Base-by-base conservation (phyloP, 345 rosid genomes). In the Iberis pinnata region DNA sequence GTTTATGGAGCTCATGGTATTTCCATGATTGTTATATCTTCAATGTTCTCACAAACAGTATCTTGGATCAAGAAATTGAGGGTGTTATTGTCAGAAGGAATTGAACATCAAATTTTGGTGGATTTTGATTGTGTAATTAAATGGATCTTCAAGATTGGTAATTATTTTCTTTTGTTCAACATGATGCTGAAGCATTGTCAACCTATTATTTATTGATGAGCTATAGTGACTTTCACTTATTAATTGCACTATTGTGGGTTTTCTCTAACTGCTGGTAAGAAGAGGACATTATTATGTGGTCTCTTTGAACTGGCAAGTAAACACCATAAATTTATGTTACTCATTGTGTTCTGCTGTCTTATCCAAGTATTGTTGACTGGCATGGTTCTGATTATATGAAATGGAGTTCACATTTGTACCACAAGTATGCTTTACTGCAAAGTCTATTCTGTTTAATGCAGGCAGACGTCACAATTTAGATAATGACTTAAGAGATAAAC, bases 401-500 rank as follows among this genome's bases (percentile, higher is more conserved):
- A 57, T 10, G 53, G 58, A 58, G 26, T 36, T 43, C 24, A 56
- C 43, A 53, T 43, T 35, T 46, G 43, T 52, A 32, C 43, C 36
- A 56, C 62, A 49, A 24, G 22, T 61, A 42, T 65, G 46, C 62
- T 69, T 43, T 48, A 59, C 61, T 60, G 71, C 57, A 67, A 65
- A 43, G 61, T 67, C 35, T 50, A 31, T 51, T 56, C 47, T 12
- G 41, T 56, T 62, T 43, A n/a, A 55, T 73, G 61, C 78, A 93
- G 99, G 85, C 56, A 77, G 77, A 67, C 68, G 67, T 25, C 81
- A 71, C 64, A 47, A 69, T 75, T 64, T 75, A 46, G 84, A 72
- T 67, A 66, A 70, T 69, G 97, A 93, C 74, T 74, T 88, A 73
- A 83, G 99, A 75, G 71, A 73, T 73, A 88, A 68, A 66, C 86